Evolutionary conservation across 2,329 filamentous ascomycete species (phyloP), one percentile per base, ranked within the genome.

Genomic region (Talaromyces verruculosus): DNA sequence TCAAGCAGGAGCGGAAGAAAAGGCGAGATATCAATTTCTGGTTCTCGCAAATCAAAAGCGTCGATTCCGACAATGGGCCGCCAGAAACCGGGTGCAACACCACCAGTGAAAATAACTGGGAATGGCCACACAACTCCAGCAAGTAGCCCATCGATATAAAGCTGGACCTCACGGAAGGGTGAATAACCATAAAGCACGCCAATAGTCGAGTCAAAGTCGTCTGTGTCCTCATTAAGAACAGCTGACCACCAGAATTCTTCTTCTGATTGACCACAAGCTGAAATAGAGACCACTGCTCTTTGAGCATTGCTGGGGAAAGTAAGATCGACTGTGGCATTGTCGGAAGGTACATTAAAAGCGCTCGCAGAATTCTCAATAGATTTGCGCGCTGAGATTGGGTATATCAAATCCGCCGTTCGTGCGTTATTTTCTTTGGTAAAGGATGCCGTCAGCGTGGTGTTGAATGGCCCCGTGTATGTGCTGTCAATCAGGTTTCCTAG

Each of bases 191-290:
- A 86, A 0, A 92, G 81, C 1, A 79, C 77, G 13, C 86, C 87
- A 3, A 84, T 83, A 1, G 82, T 83, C 6, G 78, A 75, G 4
- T 83, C 80, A 73, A 93, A 94, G 3, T 84, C 83, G 41, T 83
- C 69, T 3, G 81, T 81, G 68, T 88, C 84, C 10, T 85, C 85
- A 51, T 88, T 84, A 1, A 90, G 84, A 1, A 92, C 88, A 72
- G 94, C 94, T 65, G 84, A 86, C 88, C 90, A 95, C 91, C 92
- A 96, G 72, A 94, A 94, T 75, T 96, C 92, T 78, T 95, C 92
- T 17, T 83, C 79, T 0, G 84, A 84, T 75, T 95, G 92, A 0
- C 91, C 92, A 69, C 88, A 92, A 17, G 91, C 90, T 8, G 89
- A 87, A n/a, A 95, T 83, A 0, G 90, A 88, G 64, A 94, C 86